A percentile compares a stretch with the other conserved stretches of the same genome.
Conservation (phyloP, 2,329 filamentous ascomycete species). For the Clonostachys rosea region DNA sequence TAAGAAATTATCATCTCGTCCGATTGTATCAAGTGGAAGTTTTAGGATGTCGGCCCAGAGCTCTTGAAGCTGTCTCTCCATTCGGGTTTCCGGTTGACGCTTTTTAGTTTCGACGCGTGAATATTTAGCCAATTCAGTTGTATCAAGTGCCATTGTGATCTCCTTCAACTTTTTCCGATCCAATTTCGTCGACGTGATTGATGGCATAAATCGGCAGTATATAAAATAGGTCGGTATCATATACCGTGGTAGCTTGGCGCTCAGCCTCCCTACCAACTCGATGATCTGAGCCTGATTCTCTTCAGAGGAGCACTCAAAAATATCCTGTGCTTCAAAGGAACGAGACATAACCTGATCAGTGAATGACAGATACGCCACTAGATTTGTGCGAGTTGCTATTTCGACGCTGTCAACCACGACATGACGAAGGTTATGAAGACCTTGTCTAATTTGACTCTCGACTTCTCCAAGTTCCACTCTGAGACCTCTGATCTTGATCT, state of each 20-base stretch:
- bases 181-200: conserved; percentile 8
- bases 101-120: not conserved
- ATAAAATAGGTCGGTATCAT: conserved; percentile 11
- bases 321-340: too few species aligned
- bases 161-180: not conserved
- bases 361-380: too few species aligned
- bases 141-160: not conserved
- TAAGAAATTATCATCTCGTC: conserved; percentile 5
- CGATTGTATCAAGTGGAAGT: conserved; percentile 8
- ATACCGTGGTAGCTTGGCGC: conserved; percentile 7
- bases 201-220: conserved; percentile 8
- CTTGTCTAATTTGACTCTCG: conserved; percentile 1
- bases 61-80: conserved; percentile 15
- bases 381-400: too few species aligned
- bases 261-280: conserved; percentile 7
- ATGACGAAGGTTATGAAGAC: too few species aligned
- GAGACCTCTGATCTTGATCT: conserved; percentile 12
- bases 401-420: too few species aligned
- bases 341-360: too few species aligned
- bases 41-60: conserved; percentile 29
- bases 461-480: conserved; percentile 11
- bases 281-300: conserved; percentile 4
- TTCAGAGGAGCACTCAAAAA: not conserved
- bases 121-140: not conserved
- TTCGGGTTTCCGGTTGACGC: conserved; percentile 7